Base-by-base conservation (phyloP, 2,329 filamentous ascomycete genomes). In the Cordyceps militaris region DNA sequence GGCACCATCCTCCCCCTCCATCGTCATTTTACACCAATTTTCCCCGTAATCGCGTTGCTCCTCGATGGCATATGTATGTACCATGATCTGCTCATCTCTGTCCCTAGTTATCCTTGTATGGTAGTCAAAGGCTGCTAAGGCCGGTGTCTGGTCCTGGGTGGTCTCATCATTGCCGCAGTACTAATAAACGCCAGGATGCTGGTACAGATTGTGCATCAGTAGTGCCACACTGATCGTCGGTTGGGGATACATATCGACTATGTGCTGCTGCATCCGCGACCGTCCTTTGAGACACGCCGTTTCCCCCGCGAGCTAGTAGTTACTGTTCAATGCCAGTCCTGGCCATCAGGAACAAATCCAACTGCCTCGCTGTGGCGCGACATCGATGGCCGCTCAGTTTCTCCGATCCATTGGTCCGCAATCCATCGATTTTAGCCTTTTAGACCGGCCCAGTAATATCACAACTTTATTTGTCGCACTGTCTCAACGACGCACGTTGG, bases 401-500 rank as follows among this genome's bases (percentile, higher is more conserved):
- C 21, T 14, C 3, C 4, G 9, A 24, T 23, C 23, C 11, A 8
- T 24, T 14, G 40, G 19, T 43, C 23, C 4, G 40, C 21, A 21
- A n/a, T 24, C n/a, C n/a, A 13, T 19, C 11, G 7, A 32, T n/a
- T 24, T 34, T 44, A 24, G 28, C 3, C 16, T 28, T 44, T 11
- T 24, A 19, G 10, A 4, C 30, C 7, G 24, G 24, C 36, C 36
- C 34, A 14, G 46, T 26, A 49, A 42, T 30, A 23, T 43, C 13
- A n/a, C 54, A 38, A 26, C 54, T 50, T 42, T 42, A n/a, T 36
- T 28, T 43, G 14, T 38, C 54, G 34, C 54, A 42, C 54, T 42
- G 54, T 56, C 36, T 26, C 23, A 3, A 16, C 21, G 34, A 40
- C 24, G 34, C 14, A 42, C n/a, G 3, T 10, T 21, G 21, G 26